Percentiles rank a stretch among this genome's conserved stretches.
Evolutionary conservation across 148 eudicot species (phyloP).

Genomic region (Camellia japonica): DNA sequence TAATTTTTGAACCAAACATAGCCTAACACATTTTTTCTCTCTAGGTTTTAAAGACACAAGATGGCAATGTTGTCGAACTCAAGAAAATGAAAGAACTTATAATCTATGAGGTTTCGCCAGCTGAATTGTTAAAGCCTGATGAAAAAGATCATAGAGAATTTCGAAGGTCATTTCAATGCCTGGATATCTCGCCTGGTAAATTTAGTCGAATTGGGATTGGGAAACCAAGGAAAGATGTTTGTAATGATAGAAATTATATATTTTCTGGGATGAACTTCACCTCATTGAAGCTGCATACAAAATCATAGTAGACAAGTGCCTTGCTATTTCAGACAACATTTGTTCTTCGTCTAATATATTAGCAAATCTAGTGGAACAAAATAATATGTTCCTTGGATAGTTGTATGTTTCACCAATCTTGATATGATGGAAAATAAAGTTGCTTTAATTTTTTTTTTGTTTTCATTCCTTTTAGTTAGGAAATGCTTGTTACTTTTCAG

Average conservation of each 20-base stretch:
- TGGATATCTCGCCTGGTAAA: not conserved
- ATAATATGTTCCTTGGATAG: not conserved
- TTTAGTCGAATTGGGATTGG: not conserved
- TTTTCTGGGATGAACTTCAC: conserved; percentile 9
- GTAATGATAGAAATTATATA: not conserved
- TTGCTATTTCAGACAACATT: not conserved
- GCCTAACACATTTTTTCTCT: not conserved
- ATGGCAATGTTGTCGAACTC: conserved; percentile 12
- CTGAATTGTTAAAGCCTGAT: too few relatives aligned
- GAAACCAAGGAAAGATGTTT: not conserved
- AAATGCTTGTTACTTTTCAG: not conserved
- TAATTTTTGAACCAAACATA: too few relatives aligned
- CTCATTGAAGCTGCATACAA: conserved; percentile 4
- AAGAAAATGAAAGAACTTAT: not conserved
- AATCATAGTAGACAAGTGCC: not conserved
- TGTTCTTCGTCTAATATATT: not conserved
- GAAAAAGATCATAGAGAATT: not conserved
- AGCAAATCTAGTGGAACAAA: too few relatives aligned
- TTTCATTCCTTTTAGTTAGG: not conserved
- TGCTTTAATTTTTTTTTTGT: too few relatives aligned
- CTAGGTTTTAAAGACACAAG: conserved; percentile 11
- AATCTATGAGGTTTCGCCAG: not conserved
- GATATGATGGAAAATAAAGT: too few relatives aligned
- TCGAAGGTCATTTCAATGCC: not conserved
- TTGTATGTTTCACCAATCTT: not conserved